Base-by-base conservation (phyloP, 805 yeast genomes). In the Sungouiella blattae region DNA sequence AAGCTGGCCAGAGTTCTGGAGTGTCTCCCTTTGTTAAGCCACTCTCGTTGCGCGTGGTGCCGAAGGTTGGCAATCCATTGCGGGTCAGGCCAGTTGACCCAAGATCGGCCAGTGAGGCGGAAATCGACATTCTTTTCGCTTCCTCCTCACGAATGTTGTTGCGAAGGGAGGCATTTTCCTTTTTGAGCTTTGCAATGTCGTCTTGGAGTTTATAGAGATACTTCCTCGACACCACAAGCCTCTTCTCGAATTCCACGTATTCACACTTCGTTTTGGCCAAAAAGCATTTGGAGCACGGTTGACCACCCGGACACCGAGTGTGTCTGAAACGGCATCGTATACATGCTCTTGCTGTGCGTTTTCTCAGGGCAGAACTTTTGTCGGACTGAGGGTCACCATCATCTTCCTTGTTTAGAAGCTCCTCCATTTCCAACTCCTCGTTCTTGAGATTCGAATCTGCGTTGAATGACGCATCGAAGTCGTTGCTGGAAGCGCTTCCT, bases 221-320 rank as follows among this genome's bases (percentile, higher is more conserved):
- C 47, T 76, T 79, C 76, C 83, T 71, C 1, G 88, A 80, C 0
- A 83, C 83, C 18, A 82, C 85, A 9, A 84, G 69, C 48, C 83
- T 82, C 60, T 76, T 80, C 33, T 81, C 84, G 7, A 81, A 85
- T 50, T 80, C 87, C 13, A 75, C 71, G 46, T 82, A 84, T 47
- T 81, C 87, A 60, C 93, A 84, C 15, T 67, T 66, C 3, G 77
- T 62, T 32, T 68, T 71, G 11, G 82, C 75, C 32, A 68, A 53
- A 11, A 57, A 58, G 52, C 93, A 84, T 49, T 78, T 78, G 33
- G 64, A 57, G 53, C 93, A 84, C 0, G 88, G 87, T 31, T 79
- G 75, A 1, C 86, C 87, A 2, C 88, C 88, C 11, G 87, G 87
- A 51, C 93, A 84, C 43, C 83, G 75, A 28, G 81, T 77, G 57